phyloP scores from a whole-genome alignment of 2,329 filamentous ascomycete genomes.

The Aspergillus sp. region DNA sequence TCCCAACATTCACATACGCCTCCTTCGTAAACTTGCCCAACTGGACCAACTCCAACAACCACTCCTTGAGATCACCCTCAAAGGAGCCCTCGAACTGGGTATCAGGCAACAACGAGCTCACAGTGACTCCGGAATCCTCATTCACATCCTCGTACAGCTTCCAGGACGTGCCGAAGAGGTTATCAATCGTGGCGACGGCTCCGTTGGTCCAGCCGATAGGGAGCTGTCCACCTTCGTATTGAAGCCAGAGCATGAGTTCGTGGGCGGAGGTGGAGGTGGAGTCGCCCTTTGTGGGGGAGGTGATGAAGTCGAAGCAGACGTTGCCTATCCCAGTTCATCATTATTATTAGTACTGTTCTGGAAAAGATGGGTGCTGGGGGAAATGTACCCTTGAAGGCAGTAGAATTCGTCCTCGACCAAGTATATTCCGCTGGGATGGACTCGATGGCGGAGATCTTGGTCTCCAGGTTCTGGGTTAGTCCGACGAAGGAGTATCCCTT shows the following conservation, averaged over 20 bases:
- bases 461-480: constrained; percentile 47
- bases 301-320: constrained; percentile 50
- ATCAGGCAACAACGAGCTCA: constrained; percentile 42
- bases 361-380: too few species aligned
- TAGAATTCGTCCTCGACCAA: constrained; percentile 45
- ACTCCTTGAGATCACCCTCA: constrained; percentile 46
- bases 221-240: constrained; percentile 48
- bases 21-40: constrained; percentile 39
- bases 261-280: constrained; percentile 43
- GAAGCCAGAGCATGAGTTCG: constrained; percentile 51
- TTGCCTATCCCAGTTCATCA: constrained; percentile 25
- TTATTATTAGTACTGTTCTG: background rate
- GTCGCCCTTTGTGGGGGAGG: constrained; percentile 46
- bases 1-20: constrained; percentile 49
- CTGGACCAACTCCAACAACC: constrained; percentile 42
- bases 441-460: constrained; percentile 39
- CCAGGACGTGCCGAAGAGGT: constrained; percentile 44
- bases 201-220: constrained; percentile 46
- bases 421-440: constrained; percentile 45
- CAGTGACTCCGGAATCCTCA: constrained; percentile 47
- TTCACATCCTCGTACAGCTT: constrained; percentile 48
- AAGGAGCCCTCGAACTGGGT: constrained; percentile 44
- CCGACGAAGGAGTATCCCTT: constrained; percentile 52
- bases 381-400: constrained; percentile 44
- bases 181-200: constrained; percentile 38